Percentiles rank a stretch among this genome's conserved stretches.
phyloP scores from a whole-genome alignment of 441 rosid genomes.

The Brassica hybrid region DNA sequence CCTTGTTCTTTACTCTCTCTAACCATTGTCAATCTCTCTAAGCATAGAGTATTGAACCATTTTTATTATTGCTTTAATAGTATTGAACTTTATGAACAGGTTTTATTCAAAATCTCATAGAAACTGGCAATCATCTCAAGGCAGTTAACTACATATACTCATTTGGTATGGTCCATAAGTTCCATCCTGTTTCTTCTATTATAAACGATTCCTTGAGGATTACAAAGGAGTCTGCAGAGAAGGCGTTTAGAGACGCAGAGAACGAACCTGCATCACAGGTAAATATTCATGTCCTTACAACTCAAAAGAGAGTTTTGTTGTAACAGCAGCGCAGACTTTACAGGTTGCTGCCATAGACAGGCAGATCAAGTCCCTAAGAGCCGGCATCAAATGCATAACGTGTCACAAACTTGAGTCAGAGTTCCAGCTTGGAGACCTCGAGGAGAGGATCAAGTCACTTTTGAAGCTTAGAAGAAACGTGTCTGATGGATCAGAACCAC shows the following conservation, averaged over 20 bases:
- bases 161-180: conserved; percentile 27
- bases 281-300: background rate
- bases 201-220: conserved; percentile 29
- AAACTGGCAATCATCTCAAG: conserved; percentile 24
- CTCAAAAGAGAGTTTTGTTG: conserved; percentile 2
- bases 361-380: conserved; percentile 25
- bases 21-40: background rate
- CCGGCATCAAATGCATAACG: conserved; percentile 27
- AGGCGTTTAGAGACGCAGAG: conserved; percentile 25
- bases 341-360: conserved; percentile 39
- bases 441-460: conserved; percentile 26
- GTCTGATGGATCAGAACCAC: background rate
- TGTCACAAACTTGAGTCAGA: conserved; percentile 38
- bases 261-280: conserved; percentile 24
- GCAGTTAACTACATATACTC: conserved; percentile 35
- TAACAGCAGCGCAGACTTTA: background rate
- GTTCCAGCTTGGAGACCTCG: conserved; percentile 15
- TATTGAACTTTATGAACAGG: conserved; percentile 7
- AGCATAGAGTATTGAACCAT: background rate
- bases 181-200: conserved; percentile 31
- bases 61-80: too few relatives aligned
- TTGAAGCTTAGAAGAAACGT: conserved; percentile 19
- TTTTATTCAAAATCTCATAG: conserved; percentile 34
- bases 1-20: background rate
- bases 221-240: conserved; percentile 33